Evolutionary conservation across 768 basidiomycete genomes (phyloP), one percentile per base, ranked within the genome.

Genomic region (Gloeostereum incarnatum): DNA sequence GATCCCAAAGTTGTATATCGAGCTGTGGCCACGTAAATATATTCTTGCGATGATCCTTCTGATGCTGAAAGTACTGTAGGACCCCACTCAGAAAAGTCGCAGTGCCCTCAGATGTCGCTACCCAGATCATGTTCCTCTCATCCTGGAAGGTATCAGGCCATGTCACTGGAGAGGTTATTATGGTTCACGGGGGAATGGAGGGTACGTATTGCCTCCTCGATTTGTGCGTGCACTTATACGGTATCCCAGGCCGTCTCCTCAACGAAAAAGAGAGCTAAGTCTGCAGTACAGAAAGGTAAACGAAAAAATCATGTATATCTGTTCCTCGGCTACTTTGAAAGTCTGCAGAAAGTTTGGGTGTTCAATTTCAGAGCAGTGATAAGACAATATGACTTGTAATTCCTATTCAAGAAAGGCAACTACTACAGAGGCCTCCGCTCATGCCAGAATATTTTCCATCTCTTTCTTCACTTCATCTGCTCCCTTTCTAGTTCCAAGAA

Each of bases 141-240:
- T 84, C 81, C 0, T 56, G 69, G 6, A 58, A 56, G 7, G 50
- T 84, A 0, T 85, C 81, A 0, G 81, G 83, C 0, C 83, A 86
- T 49, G 67, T 86, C 13, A 71, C 76, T 1, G 83, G 83, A 0
- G 73, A 83, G 47, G 70, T 78, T 5, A 49, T 83, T 20, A 81
- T 83, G 75, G 66, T 85, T 5, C 71, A 73, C 32, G 84, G 83
- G 2, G 84, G 84, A 2, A 84, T 85, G 83, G 84, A 87, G 66
- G 84, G 84, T 61, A 26, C 51, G 41, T 47, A 8, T 8, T 29
- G 8, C 14, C 8, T 29, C 26, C 14, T 29, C 8, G 8, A 8
- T 14, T 14, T 29, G 14, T 29, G 26, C 26, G 14, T 29, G 9
- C 26, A 29, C n/a, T n/a, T n/a, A n/a, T n/a, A n/a, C n/a, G n/a